Evolutionary conservation across 1,284 basidiomycete genomes (phyloP), one percentile per base, ranked within the genome.

Genomic region (Xerocomus subilludens): DNA sequence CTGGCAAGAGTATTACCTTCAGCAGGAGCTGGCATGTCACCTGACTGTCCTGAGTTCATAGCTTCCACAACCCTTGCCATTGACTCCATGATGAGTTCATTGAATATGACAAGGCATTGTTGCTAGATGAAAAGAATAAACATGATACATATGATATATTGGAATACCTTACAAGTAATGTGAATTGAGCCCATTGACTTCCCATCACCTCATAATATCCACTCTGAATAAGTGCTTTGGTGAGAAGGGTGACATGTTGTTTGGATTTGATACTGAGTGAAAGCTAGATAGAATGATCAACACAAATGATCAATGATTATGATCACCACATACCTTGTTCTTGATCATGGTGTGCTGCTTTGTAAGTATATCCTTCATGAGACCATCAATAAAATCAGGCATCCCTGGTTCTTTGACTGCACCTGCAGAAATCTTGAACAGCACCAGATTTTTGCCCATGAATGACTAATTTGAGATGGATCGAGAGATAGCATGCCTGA

Each of bases 331-430:
- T 32, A 47, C 42, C 62, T 63, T 63, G 33, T 42, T 42, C 62
- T 63, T 63, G 42, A 63, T 63, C 38, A 45, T 47, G 11, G n/a
- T 42, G 47, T 27, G 14, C 18, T 45, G 62, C 62, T 63, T 63
- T 5, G 62, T 63, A n/a, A 63, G 62, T 10, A 27, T 45, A 20
- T 63, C 42, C 33, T 63, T 63, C 62, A 63, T 23, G n/a, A 63
- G 42, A 14, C 42, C 32, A 25, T 47, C 30, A 38, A 63, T 47
- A 25, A 32, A 47, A 8, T 63, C 62, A 20, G 42, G 42, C 4
- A 45, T 45, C n/a, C 42, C 42, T 47, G 42, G 42, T 45, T 45
- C 38, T 16, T 63, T 42, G 47, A 63, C 42, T 25, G 27, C 42
- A 20, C n/a, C 47, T 20, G 18, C 9, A 38, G 62, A 36, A 47